Percentiles rank a stretch among this genome's conserved stretches.
Evolutionary conservation across 1,139 yeast genomes (phyloP).

Genomic region (Candida albicans): DNA sequence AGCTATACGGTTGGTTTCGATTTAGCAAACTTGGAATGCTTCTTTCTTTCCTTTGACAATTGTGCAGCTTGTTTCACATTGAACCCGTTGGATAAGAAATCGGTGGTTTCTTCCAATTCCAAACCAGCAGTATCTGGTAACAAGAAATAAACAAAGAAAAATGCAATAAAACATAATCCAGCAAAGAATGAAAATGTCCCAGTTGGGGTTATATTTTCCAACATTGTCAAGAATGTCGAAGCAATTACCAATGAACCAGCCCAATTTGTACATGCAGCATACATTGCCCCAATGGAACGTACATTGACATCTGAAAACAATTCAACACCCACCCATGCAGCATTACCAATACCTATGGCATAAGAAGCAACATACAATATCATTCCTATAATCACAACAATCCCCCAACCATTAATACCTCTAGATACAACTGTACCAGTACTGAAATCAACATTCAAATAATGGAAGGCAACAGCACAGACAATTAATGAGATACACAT

Average conservation of each 20-base stretch:
- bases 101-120: slow-evolving; percentile 88
- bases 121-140: slow-evolving; percentile 92
- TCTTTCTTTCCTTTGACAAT: slow-evolving; percentile 56
- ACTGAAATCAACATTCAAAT: slow-evolving; percentile 58
- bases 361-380: slow-evolving; percentile 84
- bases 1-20: slow-evolving; percentile 5
- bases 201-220: slow-evolving; percentile 87
- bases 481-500: slow-evolving; percentile 75
- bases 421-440: slow-evolving; percentile 44
- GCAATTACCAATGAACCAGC: slow-evolving; percentile 90
- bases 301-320: slow-evolving; percentile 85
- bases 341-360: slow-evolving; percentile 93
- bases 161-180: slow-evolving; percentile 69
- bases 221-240: slow-evolving; percentile 90
- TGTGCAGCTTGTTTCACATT: slow-evolving; percentile 70
- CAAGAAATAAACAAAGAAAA: slow-evolving; percentile 72
- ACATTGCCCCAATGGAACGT: slow-evolving; percentile 87
- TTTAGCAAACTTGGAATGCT: slow-evolving; percentile 18
- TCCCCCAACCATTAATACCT: slow-evolving; percentile 80
- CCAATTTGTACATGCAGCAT: slow-evolving; percentile 96
- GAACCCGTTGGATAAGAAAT: slow-evolving; percentile 77
- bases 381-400: slow-evolving; percentile 80
- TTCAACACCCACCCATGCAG: slow-evolving; percentile 98
- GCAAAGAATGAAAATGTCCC: slow-evolving; percentile 94
- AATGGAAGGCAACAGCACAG: slow-evolving; percentile 89